phyloP scores from a whole-genome alignment of 257 asterid genomes.

The Scutellaria baicalensis region DNA sequence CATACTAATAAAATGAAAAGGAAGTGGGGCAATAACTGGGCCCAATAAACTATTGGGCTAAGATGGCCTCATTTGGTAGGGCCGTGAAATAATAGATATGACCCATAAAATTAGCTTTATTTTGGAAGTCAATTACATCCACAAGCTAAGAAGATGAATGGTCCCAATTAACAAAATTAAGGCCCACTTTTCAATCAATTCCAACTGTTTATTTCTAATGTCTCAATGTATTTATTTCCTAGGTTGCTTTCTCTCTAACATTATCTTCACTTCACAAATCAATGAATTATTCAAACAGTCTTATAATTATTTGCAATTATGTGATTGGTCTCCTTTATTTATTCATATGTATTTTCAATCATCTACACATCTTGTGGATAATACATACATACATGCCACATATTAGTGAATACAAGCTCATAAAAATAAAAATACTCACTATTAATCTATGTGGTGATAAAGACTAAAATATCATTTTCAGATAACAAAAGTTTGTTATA shows the following conservation, averaged over 20 bases:
- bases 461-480: too few relatives aligned
- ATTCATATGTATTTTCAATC: background rate
- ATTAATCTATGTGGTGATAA: too few relatives aligned
- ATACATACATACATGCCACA: too few relatives aligned
- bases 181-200: conserved; percentile 17
- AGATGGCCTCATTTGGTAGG: conserved; percentile 1
- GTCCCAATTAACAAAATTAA: conserved; percentile 7
- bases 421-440: too few relatives aligned
- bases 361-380: too few relatives aligned
- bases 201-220: conserved; percentile 2
- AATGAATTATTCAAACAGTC: background rate
- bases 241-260: conserved; percentile 11
- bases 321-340: background rate
- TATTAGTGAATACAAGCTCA: too few relatives aligned
- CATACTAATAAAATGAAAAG: background rate
- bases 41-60: conserved; percentile 7
- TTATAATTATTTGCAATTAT: background rate
- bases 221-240: background rate
- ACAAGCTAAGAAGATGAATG: background rate
- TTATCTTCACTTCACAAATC: background rate
- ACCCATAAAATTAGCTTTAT: background rate
- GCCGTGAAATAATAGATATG: background rate
- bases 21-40: background rate
- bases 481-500: too few relatives aligned
- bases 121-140: conserved; percentile 1